These are phyloP conservation scores for Globisporangium mamillatum DNA, from an alignment of 352 stramenopile genomes.

Conservation along the genomic window DNA sequence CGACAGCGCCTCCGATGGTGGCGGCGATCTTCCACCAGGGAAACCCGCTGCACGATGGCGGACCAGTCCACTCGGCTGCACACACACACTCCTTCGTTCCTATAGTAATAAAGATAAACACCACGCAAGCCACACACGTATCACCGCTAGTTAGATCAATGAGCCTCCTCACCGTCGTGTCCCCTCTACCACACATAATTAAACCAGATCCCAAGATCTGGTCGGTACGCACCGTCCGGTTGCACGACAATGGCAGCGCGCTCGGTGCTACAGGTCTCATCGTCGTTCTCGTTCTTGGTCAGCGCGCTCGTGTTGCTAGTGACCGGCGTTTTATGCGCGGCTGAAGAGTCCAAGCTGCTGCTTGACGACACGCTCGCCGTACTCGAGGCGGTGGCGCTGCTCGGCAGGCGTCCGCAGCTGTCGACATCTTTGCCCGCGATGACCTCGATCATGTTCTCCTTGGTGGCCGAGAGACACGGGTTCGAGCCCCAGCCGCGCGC, in stretches of 20 bases:
- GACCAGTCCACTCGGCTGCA: slow-evolving; percentile 38
- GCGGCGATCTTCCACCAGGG: slow-evolving; percentile 48
- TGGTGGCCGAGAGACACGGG: slow-evolving; percentile 24
- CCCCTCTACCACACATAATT: background rate
- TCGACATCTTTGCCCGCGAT: slow-evolving; percentile 12
- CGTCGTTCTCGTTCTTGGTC: slow-evolving; percentile 7
- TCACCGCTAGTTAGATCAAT: background rate
- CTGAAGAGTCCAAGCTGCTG: background rate
- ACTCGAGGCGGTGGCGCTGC: background rate
- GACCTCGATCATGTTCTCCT: slow-evolving; percentile 16
- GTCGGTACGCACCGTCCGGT: slow-evolving; percentile 13
- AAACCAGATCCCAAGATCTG: background rate
- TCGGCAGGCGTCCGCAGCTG: slow-evolving; percentile 15
- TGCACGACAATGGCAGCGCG: slow-evolving; percentile 23
- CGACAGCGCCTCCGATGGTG: slow-evolving; percentile 38
- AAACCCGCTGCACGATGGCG: slow-evolving; percentile 33
- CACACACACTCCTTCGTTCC: slow-evolving; percentile 36
- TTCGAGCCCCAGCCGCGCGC: slow-evolving; percentile 39
- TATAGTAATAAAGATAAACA: background rate
- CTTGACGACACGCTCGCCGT: background rate
- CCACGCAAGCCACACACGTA: background rate
- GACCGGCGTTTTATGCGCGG: background rate
- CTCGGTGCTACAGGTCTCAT: slow-evolving; percentile 33
- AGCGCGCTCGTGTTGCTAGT: slow-evolving; percentile 5
- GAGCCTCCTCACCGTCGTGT: background rate